Evolutionary conservation across 371 early-diverging fungal genomes (phyloP), one percentile per base, ranked within the genome.

Genomic region (Globomyces sp.): DNA sequence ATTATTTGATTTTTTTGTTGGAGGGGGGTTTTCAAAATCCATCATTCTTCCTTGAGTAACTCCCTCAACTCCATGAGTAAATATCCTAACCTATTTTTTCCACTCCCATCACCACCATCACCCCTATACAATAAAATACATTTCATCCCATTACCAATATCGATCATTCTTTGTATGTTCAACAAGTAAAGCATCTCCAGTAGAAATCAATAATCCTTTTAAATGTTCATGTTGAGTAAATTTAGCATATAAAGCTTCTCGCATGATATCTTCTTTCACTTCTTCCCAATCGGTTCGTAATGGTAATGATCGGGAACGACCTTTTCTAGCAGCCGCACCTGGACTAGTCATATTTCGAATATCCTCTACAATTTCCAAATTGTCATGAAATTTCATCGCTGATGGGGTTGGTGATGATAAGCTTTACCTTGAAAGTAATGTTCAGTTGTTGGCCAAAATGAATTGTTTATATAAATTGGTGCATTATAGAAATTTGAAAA

Each of bases 391-490:
- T 75, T 79, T 79, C 24, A 24, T 24, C 24, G 24, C 24, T 24
- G 24, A 24, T 24, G 24, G 24, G 24, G 24, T 24, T 24, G 24
- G 24, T 24, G 24, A 24, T 24, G 24, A 24, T 24, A 24, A 24
- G 24, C 24, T 69, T 70, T 70, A 3, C 78, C 81, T 64, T 81
- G 82, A 55, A 81, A 81, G 67, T 81, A 81, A 62, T 81, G 82
- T 57, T 81, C 82, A 1, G 76, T 71, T 5, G 82, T 81, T 3
- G 82, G 76, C 78, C 80, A 81, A 36, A 42, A 47, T 13, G 48
- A 41, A 3, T 76, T 80, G 8, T 71, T 67, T 5, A 82, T 37
- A 4, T 37, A 34, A 42, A 81, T 74, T 34, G 75, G 74, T 1
- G 82, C 61, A 47, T 53, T 44, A 63, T 74, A 80, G 65, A 82